Evolutionary conservation across 2,329 filamentous ascomycete genomes (phyloP).

Genomic region (Metarhizium sp.): DNA sequence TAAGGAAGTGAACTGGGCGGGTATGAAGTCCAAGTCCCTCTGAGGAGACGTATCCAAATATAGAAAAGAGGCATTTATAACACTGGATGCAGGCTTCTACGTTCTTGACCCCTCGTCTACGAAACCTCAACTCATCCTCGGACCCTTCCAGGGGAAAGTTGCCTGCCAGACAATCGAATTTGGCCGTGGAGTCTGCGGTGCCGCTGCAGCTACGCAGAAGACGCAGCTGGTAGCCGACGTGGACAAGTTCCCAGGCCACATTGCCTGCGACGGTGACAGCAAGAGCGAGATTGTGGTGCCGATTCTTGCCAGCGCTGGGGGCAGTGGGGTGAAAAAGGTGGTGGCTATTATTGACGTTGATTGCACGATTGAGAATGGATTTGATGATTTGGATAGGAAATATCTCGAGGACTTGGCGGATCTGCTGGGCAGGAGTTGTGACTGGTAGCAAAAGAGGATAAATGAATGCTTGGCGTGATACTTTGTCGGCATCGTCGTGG

Average conservation of each 20-base stretch:
- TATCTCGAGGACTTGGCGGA: conserved; percentile 58
- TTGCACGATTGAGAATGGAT: conserved; percentile 57
- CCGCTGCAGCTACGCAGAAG: conserved; percentile 47
- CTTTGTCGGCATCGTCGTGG: too few species aligned
- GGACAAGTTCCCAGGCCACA: conserved; percentile 67
- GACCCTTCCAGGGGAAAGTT: conserved; percentile 71
- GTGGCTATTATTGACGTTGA: conserved; percentile 76
- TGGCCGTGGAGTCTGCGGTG: conserved; percentile 65
- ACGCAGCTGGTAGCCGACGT: conserved; percentile 66
- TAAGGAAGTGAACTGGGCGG: conserved; percentile 67
- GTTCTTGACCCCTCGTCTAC: conserved; percentile 44
- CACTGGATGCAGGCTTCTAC: conserved; percentile 54
- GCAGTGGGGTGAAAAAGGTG: conserved; percentile 31
- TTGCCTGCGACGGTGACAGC: conserved; percentile 69
- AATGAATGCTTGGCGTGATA: neutral
- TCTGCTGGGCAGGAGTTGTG: conserved; percentile 50
- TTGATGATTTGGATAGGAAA: conserved; percentile 56
- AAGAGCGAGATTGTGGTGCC: conserved; percentile 78
- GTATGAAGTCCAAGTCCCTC: conserved; percentile 25
- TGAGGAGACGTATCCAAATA: neutral
- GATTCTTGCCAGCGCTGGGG: conserved; percentile 35
- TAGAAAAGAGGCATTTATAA: neutral
- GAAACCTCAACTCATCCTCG: conserved; percentile 55
- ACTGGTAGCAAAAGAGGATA: conserved; percentile 41
- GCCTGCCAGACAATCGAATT: conserved; percentile 73